phyloP scores from a whole-genome alignment of 495 filamentous ascomycete species.

The Lophiotrema nucula region DNA sequence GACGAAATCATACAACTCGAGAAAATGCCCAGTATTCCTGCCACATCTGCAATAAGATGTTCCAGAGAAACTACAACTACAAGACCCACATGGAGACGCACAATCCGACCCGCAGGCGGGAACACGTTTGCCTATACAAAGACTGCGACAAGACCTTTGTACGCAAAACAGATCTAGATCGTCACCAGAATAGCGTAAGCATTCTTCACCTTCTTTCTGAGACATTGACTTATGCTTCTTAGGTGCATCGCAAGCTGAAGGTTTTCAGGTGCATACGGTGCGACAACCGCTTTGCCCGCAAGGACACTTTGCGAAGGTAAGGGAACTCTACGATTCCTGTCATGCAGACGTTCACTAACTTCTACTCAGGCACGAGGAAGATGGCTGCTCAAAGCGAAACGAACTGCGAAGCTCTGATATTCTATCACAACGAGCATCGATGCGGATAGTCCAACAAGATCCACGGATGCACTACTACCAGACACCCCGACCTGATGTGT shows the following conservation, averaged over 20 bases:
- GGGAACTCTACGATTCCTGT: constrained; percentile 23
- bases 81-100: constrained; percentile 89
- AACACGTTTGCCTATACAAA: constrained; percentile 62
- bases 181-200: constrained; percentile 71
- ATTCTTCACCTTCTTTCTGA: neutral
- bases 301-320: constrained; percentile 79
- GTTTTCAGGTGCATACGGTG: constrained; percentile 72
- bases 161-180: constrained; percentile 77
- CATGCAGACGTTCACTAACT: constrained; percentile 19
- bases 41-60: constrained; percentile 72
- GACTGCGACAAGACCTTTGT: constrained; percentile 74
- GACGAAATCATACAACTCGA: constrained; percentile 62
- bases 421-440: constrained; percentile 7
- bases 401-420: constrained; percentile 44
- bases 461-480: constrained; percentile 22
- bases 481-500: constrained; percentile 17
- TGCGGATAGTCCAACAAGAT: constrained; percentile 4
- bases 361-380: constrained; percentile 66
- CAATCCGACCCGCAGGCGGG: constrained; percentile 69
- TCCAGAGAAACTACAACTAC: constrained; percentile 87
- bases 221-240: neutral
- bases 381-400: constrained; percentile 73
- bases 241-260: constrained; percentile 44
- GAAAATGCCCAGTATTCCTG: constrained; percentile 79
- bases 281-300: constrained; percentile 70